phyloP scores from a whole-genome alignment of 169 alveolate genomes.

The Plasmodium falciparum region DNA sequence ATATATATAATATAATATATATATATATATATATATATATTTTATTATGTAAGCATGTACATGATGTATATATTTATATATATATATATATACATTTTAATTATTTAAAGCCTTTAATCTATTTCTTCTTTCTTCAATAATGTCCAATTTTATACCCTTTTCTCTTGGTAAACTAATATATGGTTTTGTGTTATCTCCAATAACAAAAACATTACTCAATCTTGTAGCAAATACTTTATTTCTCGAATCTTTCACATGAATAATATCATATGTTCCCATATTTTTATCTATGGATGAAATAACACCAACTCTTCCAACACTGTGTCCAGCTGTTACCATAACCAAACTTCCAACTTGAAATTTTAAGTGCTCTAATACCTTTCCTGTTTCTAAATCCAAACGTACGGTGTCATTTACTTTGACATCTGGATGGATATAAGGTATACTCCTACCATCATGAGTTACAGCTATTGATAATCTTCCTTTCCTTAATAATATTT shows the following conservation, averaged over 20 bases:
- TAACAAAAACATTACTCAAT: slow-evolving; percentile 95
- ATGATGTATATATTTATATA: too few species aligned
- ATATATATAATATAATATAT: too few species aligned
- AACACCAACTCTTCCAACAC: slow-evolving; percentile 99
- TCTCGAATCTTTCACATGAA: slow-evolving; percentile 95
- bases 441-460: slow-evolving; percentile 99
- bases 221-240: slow-evolving; percentile 98
- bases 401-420: slow-evolving; percentile 97
- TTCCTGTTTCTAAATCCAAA: slow-evolving; percentile 95
- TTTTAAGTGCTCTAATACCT: slow-evolving; percentile 94
- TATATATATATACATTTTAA: background rate
- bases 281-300: slow-evolving; percentile 96
- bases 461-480: slow-evolving; percentile 97
- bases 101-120: slow-evolving; percentile 81
- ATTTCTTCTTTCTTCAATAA: slow-evolving; percentile 92
- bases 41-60: too few species aligned
- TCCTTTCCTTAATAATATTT: slow-evolving; percentile 96
- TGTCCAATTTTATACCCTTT: slow-evolving; percentile 93
- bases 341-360: slow-evolving; percentile 96
- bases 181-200: slow-evolving; percentile 96
- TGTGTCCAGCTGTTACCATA: slow-evolving; percentile 98
- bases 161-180: slow-evolving; percentile 95
- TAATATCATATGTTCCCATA: slow-evolving; percentile 97
- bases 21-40: too few species aligned
- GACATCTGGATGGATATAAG: slow-evolving; percentile 98